A percentile compares a stretch with the other conserved stretches of the same genome.
These are phyloP conservation scores for Luffa acutangula DNA, from an alignment of 306 rosid genomes.

Conservation along the genomic window DNA sequence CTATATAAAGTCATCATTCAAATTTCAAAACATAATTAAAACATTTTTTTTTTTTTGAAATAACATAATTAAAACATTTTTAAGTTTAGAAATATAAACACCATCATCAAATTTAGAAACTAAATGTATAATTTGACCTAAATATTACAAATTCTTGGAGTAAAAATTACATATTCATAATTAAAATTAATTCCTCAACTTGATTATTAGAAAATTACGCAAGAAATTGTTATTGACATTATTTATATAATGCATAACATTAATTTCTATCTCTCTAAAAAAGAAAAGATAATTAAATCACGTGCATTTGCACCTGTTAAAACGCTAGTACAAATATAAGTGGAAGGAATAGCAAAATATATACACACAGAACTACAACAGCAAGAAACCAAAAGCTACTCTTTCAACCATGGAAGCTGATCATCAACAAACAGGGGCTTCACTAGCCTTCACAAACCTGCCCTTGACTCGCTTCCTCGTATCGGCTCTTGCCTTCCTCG, in stretches of 20 bases:
- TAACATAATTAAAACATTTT: too few species aligned
- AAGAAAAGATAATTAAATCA: neutral
- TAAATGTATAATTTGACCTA: too few species aligned
- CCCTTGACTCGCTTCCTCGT: conserved; percentile 64
- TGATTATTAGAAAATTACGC: neutral
- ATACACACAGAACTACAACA: conserved; percentile 20
- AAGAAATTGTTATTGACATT: neutral
- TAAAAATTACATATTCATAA: neutral
- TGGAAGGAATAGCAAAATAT: neutral
- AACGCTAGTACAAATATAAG: neutral
- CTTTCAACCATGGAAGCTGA: neutral
- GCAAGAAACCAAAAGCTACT: neutral
- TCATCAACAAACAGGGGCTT: conserved; percentile 14
- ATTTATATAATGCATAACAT: neutral
- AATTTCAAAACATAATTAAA: too few species aligned
- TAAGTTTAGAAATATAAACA: too few species aligned
- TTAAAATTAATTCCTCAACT: neutral
- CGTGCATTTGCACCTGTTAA: neutral
- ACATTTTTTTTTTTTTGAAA: too few species aligned
- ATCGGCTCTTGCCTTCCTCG: conserved; percentile 69
- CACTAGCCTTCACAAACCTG: conserved; percentile 53
- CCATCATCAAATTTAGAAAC: too few species aligned
- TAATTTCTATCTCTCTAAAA: neutral
- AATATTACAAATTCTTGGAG: neutral
- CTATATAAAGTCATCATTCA: too few species aligned